Percentiles rank a stretch among this genome's conserved stretches.
phyloP scores from a whole-genome alignment of 495 filamentous ascomycete genomes.

The Astrothelium macrocarpum region DNA sequence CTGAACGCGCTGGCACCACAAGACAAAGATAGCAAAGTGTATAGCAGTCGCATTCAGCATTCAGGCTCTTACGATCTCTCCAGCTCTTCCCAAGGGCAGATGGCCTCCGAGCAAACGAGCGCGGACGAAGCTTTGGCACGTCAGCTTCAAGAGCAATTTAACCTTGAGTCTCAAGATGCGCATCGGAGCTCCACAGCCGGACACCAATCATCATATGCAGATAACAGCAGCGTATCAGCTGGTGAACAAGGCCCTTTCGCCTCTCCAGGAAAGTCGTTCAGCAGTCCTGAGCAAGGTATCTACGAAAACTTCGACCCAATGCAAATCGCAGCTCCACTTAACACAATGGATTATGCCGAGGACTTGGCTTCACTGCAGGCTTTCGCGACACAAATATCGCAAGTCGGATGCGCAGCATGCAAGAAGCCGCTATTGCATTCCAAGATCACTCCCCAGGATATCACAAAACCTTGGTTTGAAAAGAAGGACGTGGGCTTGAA shows the following conservation, averaged over 20 bases:
- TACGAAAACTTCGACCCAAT: background rate
- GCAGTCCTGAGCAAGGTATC: background rate
- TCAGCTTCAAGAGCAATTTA: conserved; percentile 7
- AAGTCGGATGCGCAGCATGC: conserved; percentile 8
- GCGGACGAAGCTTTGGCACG: conserved; percentile 8
- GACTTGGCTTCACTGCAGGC: background rate
- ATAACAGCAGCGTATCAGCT: background rate
- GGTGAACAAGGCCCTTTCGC: background rate
- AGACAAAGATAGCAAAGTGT: background rate
- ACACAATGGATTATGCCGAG: background rate
- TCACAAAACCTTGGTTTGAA: background rate
- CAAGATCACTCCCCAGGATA: background rate
- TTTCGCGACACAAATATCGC: background rate
- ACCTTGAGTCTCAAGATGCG: background rate
- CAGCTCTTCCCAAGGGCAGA: background rate
- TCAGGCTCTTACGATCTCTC: background rate
- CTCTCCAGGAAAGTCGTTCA: background rate
- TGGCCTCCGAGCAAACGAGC: background rate
- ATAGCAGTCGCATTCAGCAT: background rate
- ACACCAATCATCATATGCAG: background rate
- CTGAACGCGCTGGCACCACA: background rate
- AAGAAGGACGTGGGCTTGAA: background rate
- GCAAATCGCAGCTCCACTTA: background rate
- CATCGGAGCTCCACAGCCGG: background rate
- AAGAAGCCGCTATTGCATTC: background rate